phyloP scores from a whole-genome alignment of 371 early-diverging fungal species.

The Mucor piriformis region DNA sequence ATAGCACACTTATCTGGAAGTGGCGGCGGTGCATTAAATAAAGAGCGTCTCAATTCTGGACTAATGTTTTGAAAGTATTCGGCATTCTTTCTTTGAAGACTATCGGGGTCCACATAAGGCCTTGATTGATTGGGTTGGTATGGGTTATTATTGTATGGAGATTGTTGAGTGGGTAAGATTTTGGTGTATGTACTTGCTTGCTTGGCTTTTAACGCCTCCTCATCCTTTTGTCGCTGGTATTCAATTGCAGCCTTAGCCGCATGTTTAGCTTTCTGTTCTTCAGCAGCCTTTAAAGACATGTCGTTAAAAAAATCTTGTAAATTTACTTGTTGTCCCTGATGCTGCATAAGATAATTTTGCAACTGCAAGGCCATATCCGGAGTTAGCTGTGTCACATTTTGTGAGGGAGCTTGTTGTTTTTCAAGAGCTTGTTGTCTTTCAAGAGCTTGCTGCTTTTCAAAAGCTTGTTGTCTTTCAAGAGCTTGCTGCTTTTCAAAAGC shows the following conservation, averaged over 20 bases:
- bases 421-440: background rate
- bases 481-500: background rate
- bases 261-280: background rate
- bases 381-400: background rate
- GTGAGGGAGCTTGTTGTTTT: background rate
- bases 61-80: background rate
- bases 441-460: background rate
- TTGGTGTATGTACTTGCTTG: too few relatives aligned
- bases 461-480: background rate
- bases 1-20: background rate
- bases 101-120: background rate
- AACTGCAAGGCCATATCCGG: background rate
- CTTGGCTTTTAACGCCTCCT: too few relatives aligned
- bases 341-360: background rate
- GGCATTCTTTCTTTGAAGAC: background rate
- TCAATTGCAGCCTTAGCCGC: background rate
- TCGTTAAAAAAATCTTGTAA: background rate
- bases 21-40: background rate
- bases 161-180: too few relatives aligned
- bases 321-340: background rate
- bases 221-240: background rate
- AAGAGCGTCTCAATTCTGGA: background rate
- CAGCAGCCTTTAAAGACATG: background rate
- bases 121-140: background rate
- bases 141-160: too few relatives aligned